phyloP scores from a whole-genome alignment of 2,329 filamentous ascomycete species.

The Xylaria sp. region DNA sequence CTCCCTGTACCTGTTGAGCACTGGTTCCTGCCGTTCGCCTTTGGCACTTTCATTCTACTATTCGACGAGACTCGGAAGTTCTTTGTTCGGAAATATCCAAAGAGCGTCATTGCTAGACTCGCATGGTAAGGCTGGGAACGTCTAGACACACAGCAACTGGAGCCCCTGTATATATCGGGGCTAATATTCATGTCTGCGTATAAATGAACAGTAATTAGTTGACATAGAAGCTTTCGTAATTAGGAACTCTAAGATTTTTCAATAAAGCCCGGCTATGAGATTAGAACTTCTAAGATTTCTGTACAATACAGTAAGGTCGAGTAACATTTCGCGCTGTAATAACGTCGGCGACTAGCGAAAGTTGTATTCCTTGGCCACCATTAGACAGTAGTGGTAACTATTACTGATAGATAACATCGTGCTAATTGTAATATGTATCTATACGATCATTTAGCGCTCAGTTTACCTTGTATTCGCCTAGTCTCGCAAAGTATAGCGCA shows the following conservation, averaged over 20 bases:
- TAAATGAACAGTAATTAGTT: background rate
- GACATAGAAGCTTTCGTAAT: too few relatives aligned
- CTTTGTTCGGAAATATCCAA: constrained; percentile 67
- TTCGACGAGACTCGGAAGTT: constrained; percentile 76
- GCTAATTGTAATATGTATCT: too few relatives aligned
- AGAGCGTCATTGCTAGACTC: constrained; percentile 65
- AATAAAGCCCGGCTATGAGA: background rate
- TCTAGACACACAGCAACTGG: too few relatives aligned
- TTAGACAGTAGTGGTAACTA: too few relatives aligned
- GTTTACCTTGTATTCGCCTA: too few relatives aligned
- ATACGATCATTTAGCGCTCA: too few relatives aligned
- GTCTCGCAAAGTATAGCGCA: too few relatives aligned
- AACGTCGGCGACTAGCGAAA: too few relatives aligned
- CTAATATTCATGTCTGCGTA: background rate
- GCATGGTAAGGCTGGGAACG: constrained; percentile 64
- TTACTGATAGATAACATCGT: too few relatives aligned
- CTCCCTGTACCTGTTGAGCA: constrained; percentile 70
- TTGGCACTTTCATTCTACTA: constrained; percentile 70
- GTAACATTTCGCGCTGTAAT: too few relatives aligned
- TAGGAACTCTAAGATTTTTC: background rate
- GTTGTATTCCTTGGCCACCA: too few relatives aligned
- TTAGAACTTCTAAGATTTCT: background rate
- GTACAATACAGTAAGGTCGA: too few relatives aligned
- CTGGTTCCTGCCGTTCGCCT: constrained; percentile 80
- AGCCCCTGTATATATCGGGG: background rate